Conservation (phyloP, 495 filamentous ascomycete species). For the Hyaloscypha finlandica region DNA sequence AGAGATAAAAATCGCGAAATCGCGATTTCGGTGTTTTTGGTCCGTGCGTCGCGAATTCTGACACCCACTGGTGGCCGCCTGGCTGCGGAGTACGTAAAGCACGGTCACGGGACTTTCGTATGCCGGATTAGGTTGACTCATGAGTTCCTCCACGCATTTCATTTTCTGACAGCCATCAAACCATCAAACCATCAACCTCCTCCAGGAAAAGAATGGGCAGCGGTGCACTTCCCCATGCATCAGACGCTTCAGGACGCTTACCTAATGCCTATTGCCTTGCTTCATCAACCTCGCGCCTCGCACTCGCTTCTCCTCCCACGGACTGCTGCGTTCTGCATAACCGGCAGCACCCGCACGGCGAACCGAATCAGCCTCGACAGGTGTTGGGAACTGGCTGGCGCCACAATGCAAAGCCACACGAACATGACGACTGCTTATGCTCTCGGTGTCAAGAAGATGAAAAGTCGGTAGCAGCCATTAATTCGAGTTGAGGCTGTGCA, state of each 20-base stretch:
- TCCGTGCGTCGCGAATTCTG: no score
- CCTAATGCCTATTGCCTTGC: no score
- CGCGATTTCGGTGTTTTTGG: no score
- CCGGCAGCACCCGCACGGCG: background rate
- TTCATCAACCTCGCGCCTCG: no score
- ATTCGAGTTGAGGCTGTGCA: constrained; percentile 7
- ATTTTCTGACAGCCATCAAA: background rate
- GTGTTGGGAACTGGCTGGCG: background rate
- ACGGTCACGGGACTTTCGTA: background rate
- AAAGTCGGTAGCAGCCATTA: no score
- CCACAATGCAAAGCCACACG: background rate
- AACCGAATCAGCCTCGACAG: background rate
- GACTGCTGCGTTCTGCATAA: background rate
- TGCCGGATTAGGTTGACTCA: background rate
- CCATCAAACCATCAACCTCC: background rate
- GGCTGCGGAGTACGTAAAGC: background rate
- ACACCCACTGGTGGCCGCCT: no score
- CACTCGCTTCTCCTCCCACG: no score
- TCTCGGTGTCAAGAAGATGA: no score
- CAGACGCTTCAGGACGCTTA: no score
- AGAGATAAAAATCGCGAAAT: no score
- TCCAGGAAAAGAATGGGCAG: background rate
- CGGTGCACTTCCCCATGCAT: background rate
- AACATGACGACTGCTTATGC: background rate
- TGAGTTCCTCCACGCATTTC: background rate